Base-by-base conservation (phyloP, 2,329 filamentous ascomycete genomes). In the Cladosporium sp. region DNA sequence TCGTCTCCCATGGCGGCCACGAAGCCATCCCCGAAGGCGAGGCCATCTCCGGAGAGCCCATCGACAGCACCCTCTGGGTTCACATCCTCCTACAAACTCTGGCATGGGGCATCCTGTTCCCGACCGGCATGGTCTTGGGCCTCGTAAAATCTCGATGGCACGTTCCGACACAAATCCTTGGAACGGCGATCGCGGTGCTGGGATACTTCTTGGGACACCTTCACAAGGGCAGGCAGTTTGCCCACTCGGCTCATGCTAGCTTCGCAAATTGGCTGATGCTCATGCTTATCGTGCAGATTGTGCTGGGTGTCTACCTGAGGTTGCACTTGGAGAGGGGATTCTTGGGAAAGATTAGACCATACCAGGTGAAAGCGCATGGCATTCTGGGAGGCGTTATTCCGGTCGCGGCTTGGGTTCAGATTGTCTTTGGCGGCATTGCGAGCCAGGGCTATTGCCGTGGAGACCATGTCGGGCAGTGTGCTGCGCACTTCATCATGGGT, bases 401-500 rank as follows among this genome's bases (percentile, higher is more conserved):
- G 1, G 80, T 98, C 2, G 84, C 93, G 1, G 87, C 90, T 30
- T 99, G 95, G 95, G 85, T 89, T 6, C 95, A 99, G 82, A 96
- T 99, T 88, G 77, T 99, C 7, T 97, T 99, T 78, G 95, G 95
- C 60, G 95, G 93, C 47, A 97, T 99, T 74, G 94, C 94, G 0
- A 85, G 91, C 4, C 84, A 97, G 65, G 95, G 95, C 26, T 98
- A 97, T 82, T 99, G 95, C 78, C 91, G 92, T 71, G 92, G 85
- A 64, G 93, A 98, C 66, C 94, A 99, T 75, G 78, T 93, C 1
- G 94, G 93, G 36, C 95, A 99, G 79, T 99, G 95, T 79, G 81
- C 92, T 51, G 95, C 95, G 1, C 95, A 99, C 79, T 99, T 98
- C 79, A 99, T 98, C 78, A 99, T 99, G 95, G 95, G 95, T 54